Base-by-base conservation (phyloP, 163 green algal genomes). In the Scenedesmus sp. region DNA sequence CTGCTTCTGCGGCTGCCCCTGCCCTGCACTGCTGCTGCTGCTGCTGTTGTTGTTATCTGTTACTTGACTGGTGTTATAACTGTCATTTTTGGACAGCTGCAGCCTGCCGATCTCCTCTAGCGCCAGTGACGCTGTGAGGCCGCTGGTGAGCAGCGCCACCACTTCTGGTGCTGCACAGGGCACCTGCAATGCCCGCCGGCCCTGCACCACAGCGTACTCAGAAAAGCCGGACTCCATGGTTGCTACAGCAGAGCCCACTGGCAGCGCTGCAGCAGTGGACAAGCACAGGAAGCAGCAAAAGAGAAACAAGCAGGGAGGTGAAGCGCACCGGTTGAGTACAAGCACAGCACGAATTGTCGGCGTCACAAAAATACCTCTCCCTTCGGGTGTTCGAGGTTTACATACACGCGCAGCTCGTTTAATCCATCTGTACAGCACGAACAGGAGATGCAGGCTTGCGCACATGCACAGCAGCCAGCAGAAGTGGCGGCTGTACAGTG, bases 101-200 rank as follows among this genome's bases (percentile, higher is more conserved):
- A 97, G 40, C 13, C 91, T 4, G 18, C 94, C 96, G 7, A 90
- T 91, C 89, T 96, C 73, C 89, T 96, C 92, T 80, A 98, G 89
- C 0, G 92, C 93, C 37, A 99, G 97, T 81, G 94, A 97, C 3
- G 98, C 98, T 15, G 98, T 99, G 22, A 99, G 94, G n/a, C 97
- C 98, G 16, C 93, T 97, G 20, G 96, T 98, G 61, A 93, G 95
- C 65, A 99, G 93, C 0, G 97, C 97, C 26, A 99, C 94, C 40
- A 96, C 86, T 85, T 98, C 95, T 0, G 96, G 95, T 0, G 90
- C 82, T 10, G 93, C 56, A 3, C 42, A 80, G 5, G 94, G 92
- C 40, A 99, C 93, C 0, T 90, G 93, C 44, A 99, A 93, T 2
- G 92, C 92, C 1, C 93, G 84, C 51, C 92, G 93, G 3, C 93